These are phyloP conservation scores for Ustilago loliicola DNA, from an alignment of 1,284 basidiomycete genomes.

Conservation along the genomic window DNA sequence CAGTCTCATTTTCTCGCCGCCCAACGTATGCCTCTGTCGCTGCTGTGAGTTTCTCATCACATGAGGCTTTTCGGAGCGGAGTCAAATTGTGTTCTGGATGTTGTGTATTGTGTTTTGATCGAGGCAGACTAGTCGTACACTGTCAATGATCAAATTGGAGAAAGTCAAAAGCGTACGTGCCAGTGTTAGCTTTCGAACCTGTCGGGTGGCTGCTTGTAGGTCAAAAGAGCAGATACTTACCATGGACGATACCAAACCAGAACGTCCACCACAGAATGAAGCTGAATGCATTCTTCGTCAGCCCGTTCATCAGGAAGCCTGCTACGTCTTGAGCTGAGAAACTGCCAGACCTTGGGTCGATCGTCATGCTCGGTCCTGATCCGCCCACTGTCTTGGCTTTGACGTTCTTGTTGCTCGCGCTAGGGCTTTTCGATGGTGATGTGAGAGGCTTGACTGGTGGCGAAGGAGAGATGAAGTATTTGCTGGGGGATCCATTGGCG, in stretches of 20 bases:
- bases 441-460: conserved; percentile 30
- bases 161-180: not conserved
- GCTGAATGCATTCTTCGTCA: conserved; percentile 64
- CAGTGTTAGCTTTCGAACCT: not conserved
- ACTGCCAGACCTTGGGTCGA: conserved; percentile 37
- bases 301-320: conserved; percentile 30
- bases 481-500: conserved; percentile 37
- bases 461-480: conserved; percentile 52
- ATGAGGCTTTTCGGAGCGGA: not conserved
- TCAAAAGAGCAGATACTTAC: conserved; percentile 41
- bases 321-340: conserved; percentile 28
- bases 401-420: conserved; percentile 1
- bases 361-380: conserved; percentile 8
- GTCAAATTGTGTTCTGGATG: not conserved
- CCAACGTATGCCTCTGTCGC: too few relatives aligned
- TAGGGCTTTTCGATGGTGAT: not conserved
- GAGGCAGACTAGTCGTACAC: not conserved
- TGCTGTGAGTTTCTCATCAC: not conserved
- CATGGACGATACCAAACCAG: conserved; percentile 67
- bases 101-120: not conserved
- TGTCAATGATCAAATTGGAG: not conserved
- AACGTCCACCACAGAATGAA: conserved; percentile 69
- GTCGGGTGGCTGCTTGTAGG: not conserved
- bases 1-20: not conserved
- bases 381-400: conserved; percentile 10